Evolutionary conservation across 2,329 filamentous ascomycete genomes (phyloP).

Genomic region (Leptographium galeiforme): DNA sequence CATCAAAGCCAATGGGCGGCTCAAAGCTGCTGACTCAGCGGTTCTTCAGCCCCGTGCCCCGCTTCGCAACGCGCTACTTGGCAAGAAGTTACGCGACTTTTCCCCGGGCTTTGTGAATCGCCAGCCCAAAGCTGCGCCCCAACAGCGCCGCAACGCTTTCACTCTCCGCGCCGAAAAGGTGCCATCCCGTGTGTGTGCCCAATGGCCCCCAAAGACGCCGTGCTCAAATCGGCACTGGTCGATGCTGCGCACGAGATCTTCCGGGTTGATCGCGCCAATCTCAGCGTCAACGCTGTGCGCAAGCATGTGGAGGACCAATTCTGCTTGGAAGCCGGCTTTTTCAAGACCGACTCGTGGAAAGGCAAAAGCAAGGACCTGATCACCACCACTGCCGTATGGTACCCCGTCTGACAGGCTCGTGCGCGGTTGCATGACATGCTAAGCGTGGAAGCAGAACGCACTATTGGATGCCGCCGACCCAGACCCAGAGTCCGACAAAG

Average conservation of each 20-base stretch:
- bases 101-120: neutral
- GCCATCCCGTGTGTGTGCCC: neutral
- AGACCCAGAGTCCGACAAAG: conserved; percentile 2
- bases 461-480: conserved; percentile 3
- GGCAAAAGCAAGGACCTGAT: conserved; percentile 44
- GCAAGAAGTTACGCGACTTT: neutral
- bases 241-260: conserved; percentile 34
- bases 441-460: neutral
- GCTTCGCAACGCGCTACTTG: too few species aligned
- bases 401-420: neutral
- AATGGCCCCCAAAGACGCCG: conserved; percentile 28
- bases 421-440: neutral
- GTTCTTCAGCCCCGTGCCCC: too few species aligned
- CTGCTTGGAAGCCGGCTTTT: conserved; percentile 35
- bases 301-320: conserved; percentile 35
- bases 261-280: conserved; percentile 26
- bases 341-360: conserved; percentile 40
- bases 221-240: conserved; percentile 32
- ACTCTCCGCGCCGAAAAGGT: too few species aligned
- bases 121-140: too few species aligned
- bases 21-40: too few species aligned
- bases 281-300: conserved; percentile 45
- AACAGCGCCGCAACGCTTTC: too few species aligned
- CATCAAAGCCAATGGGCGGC: too few species aligned
- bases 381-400: conserved; percentile 36